Evolutionary conservation across 2,329 filamentous ascomycete genomes (phyloP), one percentile per base, ranked within the genome.

Genomic region (Cladosporium cucumerinum): DNA sequence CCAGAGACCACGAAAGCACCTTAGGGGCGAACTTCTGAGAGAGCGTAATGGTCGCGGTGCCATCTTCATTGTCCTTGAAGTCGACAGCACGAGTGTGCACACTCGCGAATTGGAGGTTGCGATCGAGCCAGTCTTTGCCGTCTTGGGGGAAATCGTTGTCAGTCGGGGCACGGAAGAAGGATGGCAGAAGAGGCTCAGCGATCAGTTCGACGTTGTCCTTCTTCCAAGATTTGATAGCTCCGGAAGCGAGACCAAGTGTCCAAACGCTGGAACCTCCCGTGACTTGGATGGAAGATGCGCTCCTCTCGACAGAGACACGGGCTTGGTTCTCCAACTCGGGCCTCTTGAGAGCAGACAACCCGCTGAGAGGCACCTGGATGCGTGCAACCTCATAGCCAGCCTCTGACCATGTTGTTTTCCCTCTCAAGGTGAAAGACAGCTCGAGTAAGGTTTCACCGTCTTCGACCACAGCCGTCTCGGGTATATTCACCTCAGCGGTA

Each of bases 131-230:
- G 68, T 88, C 85, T 5, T 80, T 81, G 3, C 84, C 79, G 12
- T 85, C 83, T 18, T 76, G 71, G 0, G 84, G 81, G 0, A 79
- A 77, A 70, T 90, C 88, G 69, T 90, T 90, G 74, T 90, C 86
- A 0, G 87, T 90, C 16, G 83, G 82, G 0, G 87, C 85, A 5
- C 87, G 85, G 82, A 86, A 89, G 75, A 90, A 85, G 6, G 60
- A 69, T 5, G 70, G 68, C 30, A 68, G 63, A 3, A 72, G 34
- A 5, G 69, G 65, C 32, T 69, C 63, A 1, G 68, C 21, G 34
- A 73, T 64, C 16, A 72, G 2, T 21, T 71, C 57, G 18, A 63
- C 66, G 57, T 68, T 68, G 16, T 62, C n/a, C 57, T 73, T 73
- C 52, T 66, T 65, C 72, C 72, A 73, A 5, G 68, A 69, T 8